Evolutionary conservation across 192 early-diverging fungal species (phyloP).

Genomic region (Mortierella claussenii): DNA sequence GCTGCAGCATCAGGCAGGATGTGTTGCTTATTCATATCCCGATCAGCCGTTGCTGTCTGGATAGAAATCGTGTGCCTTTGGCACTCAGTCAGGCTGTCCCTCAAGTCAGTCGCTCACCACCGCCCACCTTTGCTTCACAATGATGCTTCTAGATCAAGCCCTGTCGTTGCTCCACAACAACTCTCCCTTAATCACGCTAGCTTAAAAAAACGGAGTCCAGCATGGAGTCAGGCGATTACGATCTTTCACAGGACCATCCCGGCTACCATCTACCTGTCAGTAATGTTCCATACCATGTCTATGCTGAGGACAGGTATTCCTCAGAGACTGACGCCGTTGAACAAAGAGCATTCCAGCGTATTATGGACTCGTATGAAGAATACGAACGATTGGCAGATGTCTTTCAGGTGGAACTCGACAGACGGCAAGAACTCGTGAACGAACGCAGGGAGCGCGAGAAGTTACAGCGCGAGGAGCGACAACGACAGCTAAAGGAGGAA

Average conservation of each 20-base stretch:
- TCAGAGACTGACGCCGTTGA: constrained; percentile 5
- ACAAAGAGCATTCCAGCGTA: constrained; percentile 29
- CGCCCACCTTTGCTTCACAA: not conserved
- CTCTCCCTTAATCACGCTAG: not conserved
- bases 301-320: constrained; percentile 1
- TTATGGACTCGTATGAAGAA: constrained; percentile 37
- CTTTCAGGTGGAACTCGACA: constrained; percentile 40
- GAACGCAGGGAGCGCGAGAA: constrained; percentile 28
- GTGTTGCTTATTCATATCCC: not conserved
- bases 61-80: not conserved
- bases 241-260: constrained; percentile 13
- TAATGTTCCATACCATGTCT: constrained; percentile 33
- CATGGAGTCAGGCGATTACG: not conserved
- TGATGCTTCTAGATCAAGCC: not conserved
- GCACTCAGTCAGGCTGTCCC: not conserved
- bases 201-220: not conserved
- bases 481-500: constrained; percentile 11
- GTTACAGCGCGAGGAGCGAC: constrained; percentile 9
- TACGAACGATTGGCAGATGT: constrained; percentile 31
- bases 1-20: not conserved
- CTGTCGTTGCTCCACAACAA: not conserved
- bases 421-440: constrained; percentile 4
- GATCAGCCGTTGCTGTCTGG: not conserved
- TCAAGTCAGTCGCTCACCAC: not conserved
- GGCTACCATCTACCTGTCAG: constrained; percentile 22